Percentiles rank a stretch among this genome's conserved stretches.
Evolutionary conservation across 352 stramenopile species (phyloP).

Genomic region (Phytophthora multivora): DNA sequence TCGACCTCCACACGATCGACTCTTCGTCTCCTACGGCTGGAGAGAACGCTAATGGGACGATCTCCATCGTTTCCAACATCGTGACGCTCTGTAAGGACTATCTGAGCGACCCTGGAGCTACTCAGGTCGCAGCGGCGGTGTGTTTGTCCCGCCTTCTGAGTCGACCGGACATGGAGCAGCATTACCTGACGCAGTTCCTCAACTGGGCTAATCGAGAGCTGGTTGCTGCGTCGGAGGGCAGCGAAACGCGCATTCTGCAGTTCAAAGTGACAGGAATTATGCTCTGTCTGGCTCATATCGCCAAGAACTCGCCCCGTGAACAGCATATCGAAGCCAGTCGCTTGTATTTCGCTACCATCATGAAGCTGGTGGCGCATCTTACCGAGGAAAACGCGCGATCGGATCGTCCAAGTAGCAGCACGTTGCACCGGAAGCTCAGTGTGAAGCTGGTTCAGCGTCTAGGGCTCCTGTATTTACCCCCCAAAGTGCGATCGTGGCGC

Average conservation of each 20-base stretch:
- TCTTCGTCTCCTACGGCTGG: constrained; percentile 58
- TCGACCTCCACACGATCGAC: constrained; percentile 97
- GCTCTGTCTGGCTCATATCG: constrained; percentile 77
- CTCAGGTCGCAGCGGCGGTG: constrained; percentile 92
- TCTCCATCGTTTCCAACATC: constrained; percentile 81
- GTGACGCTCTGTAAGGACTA: constrained; percentile 88
- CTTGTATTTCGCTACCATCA: constrained; percentile 77
- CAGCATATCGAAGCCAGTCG: constrained; percentile 72
- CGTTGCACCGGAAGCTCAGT: constrained; percentile 93
- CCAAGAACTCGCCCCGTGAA: constrained; percentile 75
- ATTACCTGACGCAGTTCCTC: constrained; percentile 92
- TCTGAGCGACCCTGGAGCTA: constrained; percentile 81
- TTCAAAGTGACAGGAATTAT: constrained; percentile 87
- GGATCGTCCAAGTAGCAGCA: constrained; percentile 62
- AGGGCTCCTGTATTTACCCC: constrained; percentile 94
- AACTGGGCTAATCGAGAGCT: constrained; percentile 85
- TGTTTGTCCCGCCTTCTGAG: constrained; percentile 95
- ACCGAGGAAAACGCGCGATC: constrained; percentile 53
- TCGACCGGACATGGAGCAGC: constrained; percentile 94
- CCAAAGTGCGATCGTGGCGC: constrained; percentile 94
- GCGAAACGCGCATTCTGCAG: constrained; percentile 55
- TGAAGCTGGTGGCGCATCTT: constrained; percentile 68
- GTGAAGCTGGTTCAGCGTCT: constrained; percentile 97
- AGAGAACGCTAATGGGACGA: constrained; percentile 23
- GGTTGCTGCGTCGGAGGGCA: constrained; percentile 24